Percentiles rank a stretch among this genome's conserved stretches.
These are phyloP conservation scores for Phialophora expanda DNA, from an alignment of 2,329 filamentous ascomycete species.

Conservation along the genomic window DNA sequence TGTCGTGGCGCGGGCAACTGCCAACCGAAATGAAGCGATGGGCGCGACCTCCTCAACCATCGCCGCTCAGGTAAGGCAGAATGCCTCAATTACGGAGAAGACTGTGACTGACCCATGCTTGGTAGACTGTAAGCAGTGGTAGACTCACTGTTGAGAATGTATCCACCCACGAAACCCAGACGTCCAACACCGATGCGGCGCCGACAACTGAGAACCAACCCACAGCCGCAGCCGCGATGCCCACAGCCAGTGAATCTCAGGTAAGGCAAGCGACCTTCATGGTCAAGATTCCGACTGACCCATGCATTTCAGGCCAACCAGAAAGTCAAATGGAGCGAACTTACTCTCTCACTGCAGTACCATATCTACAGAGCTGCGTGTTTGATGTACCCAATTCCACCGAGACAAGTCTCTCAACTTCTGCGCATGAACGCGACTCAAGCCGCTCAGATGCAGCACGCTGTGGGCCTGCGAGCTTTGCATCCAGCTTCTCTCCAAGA, in stretches of 20 bases:
- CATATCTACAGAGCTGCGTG: conserved; percentile 26
- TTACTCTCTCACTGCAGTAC: conserved; percentile 29
- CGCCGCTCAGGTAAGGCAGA: not conserved
- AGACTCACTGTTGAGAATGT: not conserved
- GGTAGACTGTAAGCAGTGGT: conserved; percentile 1
- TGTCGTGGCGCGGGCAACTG: not conserved
- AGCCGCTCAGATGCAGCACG: conserved; percentile 15
- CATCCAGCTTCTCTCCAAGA: conserved; percentile 18
- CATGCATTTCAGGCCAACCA: conserved; percentile 5
- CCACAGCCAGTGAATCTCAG: not conserved
- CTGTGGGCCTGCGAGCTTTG: conserved; percentile 9
- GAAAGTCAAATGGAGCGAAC: conserved; percentile 20
- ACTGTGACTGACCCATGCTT: not conserved
- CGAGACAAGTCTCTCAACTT: not conserved
- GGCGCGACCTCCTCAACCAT: not conserved
- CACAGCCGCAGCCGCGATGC: not conserved
- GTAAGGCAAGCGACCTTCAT: not conserved
- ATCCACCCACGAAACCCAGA: not conserved
- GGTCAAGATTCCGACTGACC: not conserved
- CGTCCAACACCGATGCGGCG: not conserved
- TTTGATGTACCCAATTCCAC: not conserved
- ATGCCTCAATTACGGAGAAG: not conserved
- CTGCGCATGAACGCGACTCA: conserved; percentile 30
- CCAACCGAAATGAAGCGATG: not conserved
- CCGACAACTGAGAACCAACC: not conserved